phyloP scores from a whole-genome alignment of 1,284 basidiomycete species.

The Cutaneotrichosporon mucoides region DNA sequence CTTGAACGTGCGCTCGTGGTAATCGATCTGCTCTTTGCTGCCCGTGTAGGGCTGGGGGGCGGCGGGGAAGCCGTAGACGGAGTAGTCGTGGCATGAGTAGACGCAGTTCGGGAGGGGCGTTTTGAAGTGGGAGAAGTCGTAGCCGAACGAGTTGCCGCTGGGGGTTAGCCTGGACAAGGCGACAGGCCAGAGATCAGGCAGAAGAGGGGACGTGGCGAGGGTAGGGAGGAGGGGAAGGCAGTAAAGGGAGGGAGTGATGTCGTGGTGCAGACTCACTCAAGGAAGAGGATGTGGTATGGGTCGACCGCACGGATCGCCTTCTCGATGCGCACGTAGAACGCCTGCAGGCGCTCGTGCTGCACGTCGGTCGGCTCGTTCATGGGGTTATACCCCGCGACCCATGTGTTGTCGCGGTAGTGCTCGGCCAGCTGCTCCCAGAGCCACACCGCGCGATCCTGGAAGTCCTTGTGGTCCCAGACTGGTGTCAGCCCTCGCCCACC shows the following conservation, averaged over 20 bases:
- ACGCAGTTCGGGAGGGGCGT: conserved; percentile 59
- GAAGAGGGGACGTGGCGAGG: too few relatives aligned
- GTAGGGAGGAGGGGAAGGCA: too few relatives aligned
- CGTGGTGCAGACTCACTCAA: too few relatives aligned
- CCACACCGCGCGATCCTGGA: conserved; percentile 65
- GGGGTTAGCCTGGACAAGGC: too few relatives aligned
- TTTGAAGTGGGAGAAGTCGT: conserved; percentile 66
- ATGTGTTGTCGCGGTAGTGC: conserved; percentile 62
- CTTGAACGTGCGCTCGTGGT: conserved; percentile 52
- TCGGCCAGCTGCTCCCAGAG: conserved; percentile 63
- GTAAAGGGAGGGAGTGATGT: too few relatives aligned
- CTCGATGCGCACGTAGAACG: conserved; percentile 62
- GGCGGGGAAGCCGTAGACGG: conserved; percentile 24
- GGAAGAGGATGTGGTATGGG: conserved; percentile 55
- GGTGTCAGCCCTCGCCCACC: too few relatives aligned
- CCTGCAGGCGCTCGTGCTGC: conserved; percentile 52
- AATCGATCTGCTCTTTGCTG: conserved; percentile 54
- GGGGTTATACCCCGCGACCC: conserved; percentile 63
- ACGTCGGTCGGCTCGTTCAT: conserved; percentile 70
- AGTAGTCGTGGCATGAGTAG: conserved; percentile 72
- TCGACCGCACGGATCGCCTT: conserved; percentile 62
- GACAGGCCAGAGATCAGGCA: too few relatives aligned
- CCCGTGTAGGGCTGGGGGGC: conserved; percentile 14
- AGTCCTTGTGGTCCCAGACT: conserved; percentile 68
- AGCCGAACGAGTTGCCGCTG: conserved; percentile 62